phyloP scores from a whole-genome alignment of 441 rosid species.

The Corymbia calophylla region DNA sequence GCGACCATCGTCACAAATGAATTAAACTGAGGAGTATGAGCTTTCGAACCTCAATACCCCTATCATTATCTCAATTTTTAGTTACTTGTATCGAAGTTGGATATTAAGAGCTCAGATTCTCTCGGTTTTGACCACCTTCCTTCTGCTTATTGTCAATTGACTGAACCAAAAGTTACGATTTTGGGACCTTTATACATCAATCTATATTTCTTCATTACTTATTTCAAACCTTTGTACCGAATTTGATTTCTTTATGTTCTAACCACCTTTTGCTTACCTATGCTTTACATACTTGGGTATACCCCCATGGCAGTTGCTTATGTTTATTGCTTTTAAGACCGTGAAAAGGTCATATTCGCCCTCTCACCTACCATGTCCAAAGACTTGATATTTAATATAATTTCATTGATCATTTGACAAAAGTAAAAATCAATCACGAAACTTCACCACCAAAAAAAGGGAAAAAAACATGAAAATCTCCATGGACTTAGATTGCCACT shows the following conservation, averaged over 20 bases:
- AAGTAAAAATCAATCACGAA: not conserved
- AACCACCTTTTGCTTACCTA: not conserved
- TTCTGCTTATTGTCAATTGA: not conserved
- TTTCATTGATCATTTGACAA: not conserved
- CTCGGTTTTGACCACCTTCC: not conserved
- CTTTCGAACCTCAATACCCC: not conserved
- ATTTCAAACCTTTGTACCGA: not conserved
- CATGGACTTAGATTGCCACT: not conserved
- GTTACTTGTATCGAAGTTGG: not conserved
- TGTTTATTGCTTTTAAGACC: not conserved
- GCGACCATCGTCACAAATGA: no score
- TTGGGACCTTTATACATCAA: not conserved
- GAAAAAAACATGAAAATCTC: not conserved
- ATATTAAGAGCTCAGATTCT: not conserved
- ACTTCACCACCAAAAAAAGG: not conserved
- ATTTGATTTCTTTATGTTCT: not conserved
- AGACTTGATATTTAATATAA: not conserved
- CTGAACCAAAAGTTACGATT: not conserved
- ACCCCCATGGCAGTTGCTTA: not conserved
- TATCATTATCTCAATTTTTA: not conserved
- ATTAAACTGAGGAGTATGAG: not conserved
- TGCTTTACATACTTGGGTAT: not conserved
- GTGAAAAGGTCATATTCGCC: not conserved
- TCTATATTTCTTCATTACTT: not conserved
- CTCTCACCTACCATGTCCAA: not conserved